These are phyloP conservation scores for Coemansia sp. DNA, from an alignment of 192 early-diverging fungal genomes.

Conservation along the genomic window DNA sequence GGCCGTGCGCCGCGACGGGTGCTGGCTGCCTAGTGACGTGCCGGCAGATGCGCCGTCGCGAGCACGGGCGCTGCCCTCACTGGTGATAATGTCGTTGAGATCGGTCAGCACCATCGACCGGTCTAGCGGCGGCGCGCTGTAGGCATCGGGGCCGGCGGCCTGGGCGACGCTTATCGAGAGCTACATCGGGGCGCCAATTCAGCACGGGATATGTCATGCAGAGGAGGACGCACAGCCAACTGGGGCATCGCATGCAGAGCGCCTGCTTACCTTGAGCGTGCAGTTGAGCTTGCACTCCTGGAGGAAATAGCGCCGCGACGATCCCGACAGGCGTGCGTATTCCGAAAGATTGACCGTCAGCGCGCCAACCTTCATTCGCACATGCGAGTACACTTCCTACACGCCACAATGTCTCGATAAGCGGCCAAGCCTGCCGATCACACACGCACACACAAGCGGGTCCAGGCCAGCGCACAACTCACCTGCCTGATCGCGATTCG, in stretches of 20 bases:
- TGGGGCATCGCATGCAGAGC: background rate
- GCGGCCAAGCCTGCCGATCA: background rate
- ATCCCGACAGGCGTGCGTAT: slow-evolving; percentile 57
- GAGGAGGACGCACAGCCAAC: background rate
- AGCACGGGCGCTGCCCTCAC: slow-evolving; percentile 25
- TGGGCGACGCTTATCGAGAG: slow-evolving; percentile 38
- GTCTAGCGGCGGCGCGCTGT: slow-evolving; percentile 32
- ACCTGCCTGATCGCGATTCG: slow-evolving; percentile 67
- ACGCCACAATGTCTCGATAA: slow-evolving; percentile 1
- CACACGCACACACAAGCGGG: too few relatives aligned
- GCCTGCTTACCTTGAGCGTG: slow-evolving; percentile 71
- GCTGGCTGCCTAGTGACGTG: slow-evolving; percentile 38
- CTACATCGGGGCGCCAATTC: slow-evolving; percentile 12
- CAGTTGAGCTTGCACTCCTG: slow-evolving; percentile 76
- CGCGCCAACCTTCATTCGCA: slow-evolving; percentile 53
- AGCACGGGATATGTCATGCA: background rate
- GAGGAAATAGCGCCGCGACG: slow-evolving; percentile 57
- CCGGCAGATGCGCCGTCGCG: slow-evolving; percentile 35
- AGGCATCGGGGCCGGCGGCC: slow-evolving; percentile 27
- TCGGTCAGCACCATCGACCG: slow-evolving; percentile 49
- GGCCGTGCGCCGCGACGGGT: slow-evolving; percentile 4
- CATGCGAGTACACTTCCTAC: slow-evolving; percentile 50
- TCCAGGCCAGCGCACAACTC: slow-evolving; percentile 3
- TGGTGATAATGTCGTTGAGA: slow-evolving; percentile 45
- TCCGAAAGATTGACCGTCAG: slow-evolving; percentile 77